phyloP scores from a whole-genome alignment of 139 green algal genomes.

The Chlamydomonas sphaeroides region DNA sequence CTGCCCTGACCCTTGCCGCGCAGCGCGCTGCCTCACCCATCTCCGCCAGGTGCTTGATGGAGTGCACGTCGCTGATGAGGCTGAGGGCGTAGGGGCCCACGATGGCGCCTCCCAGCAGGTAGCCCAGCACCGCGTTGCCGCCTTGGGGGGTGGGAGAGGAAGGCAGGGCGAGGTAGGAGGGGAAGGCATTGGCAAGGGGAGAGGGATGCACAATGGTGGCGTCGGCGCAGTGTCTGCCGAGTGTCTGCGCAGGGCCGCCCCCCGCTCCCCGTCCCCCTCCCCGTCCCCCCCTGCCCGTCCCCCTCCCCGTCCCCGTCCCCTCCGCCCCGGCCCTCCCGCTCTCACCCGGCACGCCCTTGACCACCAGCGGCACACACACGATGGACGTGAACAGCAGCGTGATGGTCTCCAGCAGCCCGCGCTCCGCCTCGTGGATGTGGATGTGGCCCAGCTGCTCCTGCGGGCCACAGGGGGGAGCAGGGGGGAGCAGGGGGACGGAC shows the following conservation, averaged over 20 bases:
- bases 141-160: conserved; percentile 50
- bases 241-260: too few relatives aligned
- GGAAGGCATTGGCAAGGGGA: too few relatives aligned
- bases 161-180: not conserved
- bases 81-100: conserved; percentile 92
- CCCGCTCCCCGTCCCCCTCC: not conserved
- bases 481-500: not conserved
- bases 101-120: conserved; percentile 87
- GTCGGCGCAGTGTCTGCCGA: too few relatives aligned
- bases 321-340: not conserved
- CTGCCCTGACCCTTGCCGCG: too few relatives aligned
- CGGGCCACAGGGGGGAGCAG: not conserved
- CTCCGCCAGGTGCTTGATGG: conserved; percentile 92
- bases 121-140: conserved; percentile 94
- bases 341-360: conserved; percentile 80
- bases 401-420: conserved; percentile 87
- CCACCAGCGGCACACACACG: conserved; percentile 88
- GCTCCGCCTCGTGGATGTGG: conserved; percentile 76
- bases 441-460: conserved; percentile 56
- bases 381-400: conserved; percentile 88
- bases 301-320: not conserved
- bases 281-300: not conserved
- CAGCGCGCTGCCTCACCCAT: too few relatives aligned
- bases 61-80: conserved; percentile 77
- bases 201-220: too few relatives aligned